Base-by-base conservation (phyloP, 2,329 filamentous ascomycete species). In the Aspergillus texensis region DNA sequence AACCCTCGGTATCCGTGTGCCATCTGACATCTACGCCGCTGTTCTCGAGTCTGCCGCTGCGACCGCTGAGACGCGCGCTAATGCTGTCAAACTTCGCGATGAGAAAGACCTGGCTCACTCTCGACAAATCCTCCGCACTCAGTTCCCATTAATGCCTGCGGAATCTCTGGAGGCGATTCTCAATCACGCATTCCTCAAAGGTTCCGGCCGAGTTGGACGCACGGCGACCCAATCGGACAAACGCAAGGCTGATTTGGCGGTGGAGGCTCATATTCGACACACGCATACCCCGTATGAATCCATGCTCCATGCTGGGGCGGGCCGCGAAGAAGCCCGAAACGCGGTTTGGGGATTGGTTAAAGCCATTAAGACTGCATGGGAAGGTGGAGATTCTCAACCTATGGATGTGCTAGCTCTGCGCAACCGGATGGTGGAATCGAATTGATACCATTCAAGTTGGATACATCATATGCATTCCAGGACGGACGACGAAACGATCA, bases 231-330 rank as follows among this genome's bases (percentile, higher is more conserved):
- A 67, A 4, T 70, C 72, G 0, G 78, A 81, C 9, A 65, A 77
- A 28, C 64, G 65, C 3, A 79, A 80, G 56, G 77, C 75, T 1
- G 61, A 67, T 3, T 61, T 82, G 45, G 80, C 79, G 0, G 79
- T 81, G 14, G 75, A 80, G 60, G 80, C 80, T 34, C 77, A 82
- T 70, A 78, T 82, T 60, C 71, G 80, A 28, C 80, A 82, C 66
- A 71, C 67, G 5, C 77, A 78, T 65, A 82, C 79, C 1, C 68
- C 71, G 0, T 82, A 81, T 57, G 79, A 82, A 8, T 58, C 56
- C 8, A 58, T 80, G 26, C 71, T 80, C 1, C 60, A 67, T 4
- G 46, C 60, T 0, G 76, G 75, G 0, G 57, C 69, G 14, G 61
- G 64, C 1, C 70, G 76, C 16, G 62, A 66, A 6, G 58, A 71